A percentile compares a stretch with the other conserved stretches of the same genome.
Conservation (phyloP, 352 stramenopile species). For the Globisporangium barbulae region DNA sequence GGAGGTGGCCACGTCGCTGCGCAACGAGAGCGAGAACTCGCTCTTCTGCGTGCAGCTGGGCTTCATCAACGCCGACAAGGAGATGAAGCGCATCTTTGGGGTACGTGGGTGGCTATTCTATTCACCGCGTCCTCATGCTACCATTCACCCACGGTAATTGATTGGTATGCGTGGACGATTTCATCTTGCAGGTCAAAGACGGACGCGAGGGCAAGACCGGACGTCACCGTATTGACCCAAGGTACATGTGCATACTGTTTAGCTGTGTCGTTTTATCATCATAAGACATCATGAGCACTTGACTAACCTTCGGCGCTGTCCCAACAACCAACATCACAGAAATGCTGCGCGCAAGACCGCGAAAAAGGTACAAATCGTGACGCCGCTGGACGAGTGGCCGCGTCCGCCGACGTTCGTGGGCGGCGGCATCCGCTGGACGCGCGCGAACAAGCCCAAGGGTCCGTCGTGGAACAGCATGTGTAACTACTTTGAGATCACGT, state of each 20-base stretch:
- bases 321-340: constrained; percentile 16
- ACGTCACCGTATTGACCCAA: constrained; percentile 53
- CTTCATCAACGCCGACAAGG: constrained; percentile 82
- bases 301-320: not conserved
- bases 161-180: not conserved
- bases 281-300: not conserved
- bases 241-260: constrained; percentile 21
- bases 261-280: not conserved
- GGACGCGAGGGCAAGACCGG: constrained; percentile 34
- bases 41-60: constrained; percentile 67
- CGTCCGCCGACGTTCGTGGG: constrained; percentile 85
- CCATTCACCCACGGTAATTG: not conserved
- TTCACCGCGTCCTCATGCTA: not conserved
- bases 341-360: constrained; percentile 52
- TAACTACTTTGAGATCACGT: constrained; percentile 84
- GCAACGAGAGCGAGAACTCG: constrained; percentile 45
- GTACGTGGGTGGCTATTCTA: constrained; percentile 22
- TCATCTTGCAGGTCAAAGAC: constrained; percentile 53
- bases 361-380: constrained; percentile 78
- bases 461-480: constrained; percentile 62
- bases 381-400: constrained; percentile 77
- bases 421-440: constrained; percentile 82
- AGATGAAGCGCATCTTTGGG: constrained; percentile 89
- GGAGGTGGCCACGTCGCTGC: constrained; percentile 27
- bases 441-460: constrained; percentile 69